Evolutionary conservation across 257 asterid species (phyloP), one percentile per base, ranked within the genome.

Genomic region (Asclepias syriaca): DNA sequence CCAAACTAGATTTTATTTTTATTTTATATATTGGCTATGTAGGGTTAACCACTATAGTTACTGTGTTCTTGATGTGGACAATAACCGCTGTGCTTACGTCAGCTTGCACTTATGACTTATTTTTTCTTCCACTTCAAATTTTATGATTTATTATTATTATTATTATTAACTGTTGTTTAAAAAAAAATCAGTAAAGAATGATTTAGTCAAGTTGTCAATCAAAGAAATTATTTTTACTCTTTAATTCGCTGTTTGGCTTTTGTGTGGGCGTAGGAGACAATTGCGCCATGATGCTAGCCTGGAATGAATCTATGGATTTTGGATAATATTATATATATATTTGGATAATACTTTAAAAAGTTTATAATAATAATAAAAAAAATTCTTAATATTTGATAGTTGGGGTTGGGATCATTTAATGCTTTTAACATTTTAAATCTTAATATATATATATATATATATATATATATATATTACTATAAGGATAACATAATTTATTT

Each of bases 241-340:
- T 55, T 34, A 51, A 55, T 59, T n/a, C 15, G 19, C 21, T 37
- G 3, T 19, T 34, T 63, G 65, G 65, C 19, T 22, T 13, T 3
- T 24, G 27, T 6, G 19, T 11, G 51, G 22, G 18, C 15, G 29
- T 65, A 29, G 61, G 76, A 77, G 80, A 55, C 69, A 77, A 72
- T 77, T 37, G 60, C 77, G 49, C 80, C 73, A 66, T 57, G 2
- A 77, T 56, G 57, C 61, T 15, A 22, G 73, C 50, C 8, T 75
- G 64, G 43, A 43, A 19, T 32, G 16, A 49, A 58, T 55, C 10
- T 19, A 1, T 8, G 72, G 58, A 37, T 37, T 60, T 49, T 45
- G 55, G 76, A 64, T 10, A 51, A 16, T 58, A 54, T 7, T 65
- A 6, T 39, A 12, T 6, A 64, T 21, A 3, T 34, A 1, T 60